Conservation (phyloP, 1,284 basidiomycete species). For the Rhodotorula sp. region DNA sequence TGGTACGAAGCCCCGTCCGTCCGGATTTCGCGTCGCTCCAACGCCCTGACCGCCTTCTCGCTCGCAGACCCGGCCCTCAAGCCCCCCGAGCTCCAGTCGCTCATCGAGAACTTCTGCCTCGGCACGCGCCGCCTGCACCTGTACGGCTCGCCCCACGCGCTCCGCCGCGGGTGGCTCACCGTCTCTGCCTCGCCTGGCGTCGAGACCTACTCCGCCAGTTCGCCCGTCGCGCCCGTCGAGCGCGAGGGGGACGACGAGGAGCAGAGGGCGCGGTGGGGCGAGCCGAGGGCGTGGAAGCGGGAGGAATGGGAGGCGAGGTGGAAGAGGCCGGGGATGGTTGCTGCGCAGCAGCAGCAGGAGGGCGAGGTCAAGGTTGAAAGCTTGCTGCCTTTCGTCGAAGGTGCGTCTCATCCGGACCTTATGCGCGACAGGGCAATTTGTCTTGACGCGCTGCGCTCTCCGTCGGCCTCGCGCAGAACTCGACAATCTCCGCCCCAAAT, state of each 20-base stretch:
- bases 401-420: conserved; percentile 57
- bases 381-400: conserved; percentile 30
- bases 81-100: conserved; percentile 90
- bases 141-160: conserved; percentile 71
- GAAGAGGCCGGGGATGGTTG: neutral
- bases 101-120: conserved; percentile 97
- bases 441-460: too few species aligned
- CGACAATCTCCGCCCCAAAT: conserved; percentile 81
- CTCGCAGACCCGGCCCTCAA: conserved; percentile 70
- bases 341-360: conserved; percentile 28
- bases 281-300: conserved; percentile 47
- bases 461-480: conserved; percentile 61
- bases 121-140: conserved; percentile 88
- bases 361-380: conserved; percentile 40
- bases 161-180: conserved; percentile 91
- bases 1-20: conserved; percentile 43
- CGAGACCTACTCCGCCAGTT: neutral
- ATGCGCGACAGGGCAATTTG: neutral
- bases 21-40: neutral
- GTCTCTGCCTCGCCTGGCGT: conserved; percentile 59
- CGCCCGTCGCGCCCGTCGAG: neutral
- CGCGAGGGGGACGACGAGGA: neutral
- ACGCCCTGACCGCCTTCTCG: conserved; percentile 5
- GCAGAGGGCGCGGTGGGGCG: conserved; percentile 22
- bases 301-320: conserved; percentile 48